Evolutionary conservation across 805 yeast species (phyloP), one percentile per base, ranked within the genome.

Genomic region (Sporopachydermia quercuum): DNA sequence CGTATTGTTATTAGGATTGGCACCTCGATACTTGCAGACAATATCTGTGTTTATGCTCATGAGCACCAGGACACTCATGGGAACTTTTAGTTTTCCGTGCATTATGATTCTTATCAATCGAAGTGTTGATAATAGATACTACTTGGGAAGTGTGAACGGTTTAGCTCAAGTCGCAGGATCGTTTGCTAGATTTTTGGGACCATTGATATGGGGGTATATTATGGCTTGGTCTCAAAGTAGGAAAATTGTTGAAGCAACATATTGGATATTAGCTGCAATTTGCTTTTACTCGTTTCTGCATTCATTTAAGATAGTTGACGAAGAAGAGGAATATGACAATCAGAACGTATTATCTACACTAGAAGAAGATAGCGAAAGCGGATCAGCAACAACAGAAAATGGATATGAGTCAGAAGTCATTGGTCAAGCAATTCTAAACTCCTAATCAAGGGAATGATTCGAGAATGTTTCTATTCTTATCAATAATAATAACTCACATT

Each of bases 121-220:
- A 38, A 66, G 71, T 4, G 65, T 78, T 1, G 66, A 67, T 8
- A 63, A 72, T 16, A 60, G 66, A 44, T 68, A 74, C 45, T 61
- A 78, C 37, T 41, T 52, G 38, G 79, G 78, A 1, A 65, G 71
- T 47, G 65, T 76, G 41, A 76, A 76, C 49, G 76, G 78, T 11
- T 63, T 72, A 14, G 62, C 76, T 3, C 64, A 74, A 52, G 66
- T 75, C 34, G 60, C 67, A 33, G 55, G 69, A 15, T 66, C 82
- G 1, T 53, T 69, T 27, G 77, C 80, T 1, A 56, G 82, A 46
- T 74, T 69, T 40, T 36, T 68, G 1, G 81, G 74, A 3, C 83
- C 82, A 0, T 50, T 74, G 4, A 19, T 60, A 1, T 74, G 78
- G 76, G 81, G 81, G 3, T 57, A 45, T 40, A 37, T 64, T 18